Base-by-base conservation (phyloP, 2,329 filamentous ascomycete species). In the Amphichorda felina region DNA sequence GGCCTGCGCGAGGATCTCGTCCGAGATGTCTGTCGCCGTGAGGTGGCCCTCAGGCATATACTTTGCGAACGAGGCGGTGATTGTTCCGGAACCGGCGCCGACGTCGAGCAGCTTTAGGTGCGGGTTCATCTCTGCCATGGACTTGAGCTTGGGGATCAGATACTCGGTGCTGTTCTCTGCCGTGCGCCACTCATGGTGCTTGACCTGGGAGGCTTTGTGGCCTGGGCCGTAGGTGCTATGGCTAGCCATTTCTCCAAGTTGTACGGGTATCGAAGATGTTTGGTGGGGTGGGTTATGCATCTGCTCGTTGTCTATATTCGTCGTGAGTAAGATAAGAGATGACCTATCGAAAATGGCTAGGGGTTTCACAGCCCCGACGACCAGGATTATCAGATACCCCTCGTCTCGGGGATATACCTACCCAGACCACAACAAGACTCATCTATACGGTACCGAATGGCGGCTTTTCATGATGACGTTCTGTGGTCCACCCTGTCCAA, bases 1-100 rank as follows among this genome's bases (percentile, higher is more conserved):
- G 4, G 51, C 51, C 18, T 48, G 46, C n/a, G 26, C 36, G 7
- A 55, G 46, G 11, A 55, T 54, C 33, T 52, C 49, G 7, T 50
- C 45, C 2, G 51, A 53, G 18, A 55, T 40, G 33, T 55, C 52
- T 3, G 50, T 53, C 1, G 51, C 52, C 1, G 40, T 50, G 2
- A 64, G 49, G 6, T 46, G 41, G n/a, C 64, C 64, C 5, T 57
- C 31, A 3, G 54, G 51, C 2, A 60, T 60, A 38, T 57, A 52
- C 24, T 53, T 50, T 30, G 56, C 57, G 28, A 70, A 48, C 7
- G 57, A 61, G 0, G 53, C 50, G 4, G 65, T 63, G 44, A 71
- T 69, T 21, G 61, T 66, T 3, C 65, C 66, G 1, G 67, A 63
- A 0, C 66, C 66, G 37, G 64, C 64, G 29, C 66, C 66, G 8